Percentiles rank a stretch among this genome's conserved stretches.
These are phyloP conservation scores for Ceratobasidium sp. DNA, from an alignment of 1,284 basidiomycete species.

Conservation along the genomic window DNA sequence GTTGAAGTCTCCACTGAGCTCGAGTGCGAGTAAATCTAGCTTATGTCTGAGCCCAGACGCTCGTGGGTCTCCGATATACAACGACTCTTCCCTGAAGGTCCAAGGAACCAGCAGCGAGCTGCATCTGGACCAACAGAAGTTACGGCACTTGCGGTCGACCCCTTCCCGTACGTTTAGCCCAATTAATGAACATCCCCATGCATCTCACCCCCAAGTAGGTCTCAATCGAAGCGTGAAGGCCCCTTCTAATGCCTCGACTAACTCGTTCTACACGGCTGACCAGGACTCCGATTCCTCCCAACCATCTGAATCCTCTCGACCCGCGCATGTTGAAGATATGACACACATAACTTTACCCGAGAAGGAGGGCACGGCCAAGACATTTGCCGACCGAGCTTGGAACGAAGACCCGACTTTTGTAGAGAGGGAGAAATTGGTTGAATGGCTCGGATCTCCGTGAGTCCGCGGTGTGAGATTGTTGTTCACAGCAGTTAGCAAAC, in stretches of 20 bases:
- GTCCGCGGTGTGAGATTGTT: constrained; percentile 24
- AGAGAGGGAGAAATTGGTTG: constrained; percentile 41
- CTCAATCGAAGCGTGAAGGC: constrained; percentile 25
- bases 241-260: constrained; percentile 27
- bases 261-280: constrained; percentile 41
- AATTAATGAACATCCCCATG: background rate
- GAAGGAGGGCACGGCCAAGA: constrained; percentile 26
- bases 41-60: constrained; percentile 21
- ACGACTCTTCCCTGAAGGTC: constrained; percentile 10
- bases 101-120: constrained; percentile 38
- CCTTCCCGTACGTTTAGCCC: constrained; percentile 36
- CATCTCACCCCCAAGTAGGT: constrained; percentile 30
- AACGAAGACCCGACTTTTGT: constrained; percentile 40
- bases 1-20: constrained; percentile 7
- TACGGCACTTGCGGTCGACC: constrained; percentile 13
- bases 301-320: constrained; percentile 16
- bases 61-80: constrained; percentile 19
- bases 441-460: constrained; percentile 45
- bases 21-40: constrained; percentile 37
- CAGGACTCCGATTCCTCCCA: constrained; percentile 10
- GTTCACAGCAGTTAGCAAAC: constrained; percentile 34
- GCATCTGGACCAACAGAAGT: constrained; percentile 26
- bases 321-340: constrained; percentile 11
- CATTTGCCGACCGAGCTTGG: constrained; percentile 43
- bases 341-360: constrained; percentile 13